Conservation (phyloP, 1,139 yeast species). For the Arxiozyma heterogenica region DNA sequence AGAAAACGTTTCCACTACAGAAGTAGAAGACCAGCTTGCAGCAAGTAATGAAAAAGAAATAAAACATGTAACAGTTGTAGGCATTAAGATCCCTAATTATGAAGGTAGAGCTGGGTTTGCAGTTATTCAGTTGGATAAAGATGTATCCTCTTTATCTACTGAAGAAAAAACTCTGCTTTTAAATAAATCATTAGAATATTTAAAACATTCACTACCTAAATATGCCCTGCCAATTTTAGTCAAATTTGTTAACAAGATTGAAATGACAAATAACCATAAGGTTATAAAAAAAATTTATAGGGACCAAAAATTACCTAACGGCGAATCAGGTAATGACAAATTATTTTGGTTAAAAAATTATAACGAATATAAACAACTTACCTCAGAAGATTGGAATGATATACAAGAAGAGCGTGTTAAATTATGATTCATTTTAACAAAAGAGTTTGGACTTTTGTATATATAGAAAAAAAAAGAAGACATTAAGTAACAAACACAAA, state of each 20-base stretch:
- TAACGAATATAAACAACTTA: conserved; percentile 46
- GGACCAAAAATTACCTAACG: conserved; percentile 69
- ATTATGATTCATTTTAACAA: conserved; percentile 13
- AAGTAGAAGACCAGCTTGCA: conserved; percentile 71
- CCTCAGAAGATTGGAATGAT: conserved; percentile 50
- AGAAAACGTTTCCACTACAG: conserved; percentile 89
- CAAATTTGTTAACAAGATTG: conserved; percentile 54
- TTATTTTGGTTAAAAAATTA: conserved; percentile 63
- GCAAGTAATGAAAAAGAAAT: conserved; percentile 35
- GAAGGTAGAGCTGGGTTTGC: conserved; percentile 96
- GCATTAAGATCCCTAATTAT: conserved; percentile 75
- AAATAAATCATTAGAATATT: conserved; percentile 34
- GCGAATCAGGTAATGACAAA: conserved; percentile 48
- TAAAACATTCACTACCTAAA: conserved; percentile 53
- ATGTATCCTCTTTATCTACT: conserved; percentile 27
- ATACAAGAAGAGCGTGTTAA: conserved; percentile 33
- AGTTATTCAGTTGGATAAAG: conserved; percentile 49
- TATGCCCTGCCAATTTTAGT: conserved; percentile 84
- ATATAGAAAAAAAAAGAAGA: too few relatives aligned
- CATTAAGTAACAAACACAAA: too few relatives aligned
- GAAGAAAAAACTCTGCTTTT: conserved; percentile 31
- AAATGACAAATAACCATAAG: conserved; percentile 76
- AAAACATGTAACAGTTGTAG: conserved; percentile 76
- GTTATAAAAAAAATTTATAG: conserved; percentile 71
- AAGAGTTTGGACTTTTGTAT: neutral